Conservation (phyloP, 306 rosid species). For the Glycine soja region DNA sequence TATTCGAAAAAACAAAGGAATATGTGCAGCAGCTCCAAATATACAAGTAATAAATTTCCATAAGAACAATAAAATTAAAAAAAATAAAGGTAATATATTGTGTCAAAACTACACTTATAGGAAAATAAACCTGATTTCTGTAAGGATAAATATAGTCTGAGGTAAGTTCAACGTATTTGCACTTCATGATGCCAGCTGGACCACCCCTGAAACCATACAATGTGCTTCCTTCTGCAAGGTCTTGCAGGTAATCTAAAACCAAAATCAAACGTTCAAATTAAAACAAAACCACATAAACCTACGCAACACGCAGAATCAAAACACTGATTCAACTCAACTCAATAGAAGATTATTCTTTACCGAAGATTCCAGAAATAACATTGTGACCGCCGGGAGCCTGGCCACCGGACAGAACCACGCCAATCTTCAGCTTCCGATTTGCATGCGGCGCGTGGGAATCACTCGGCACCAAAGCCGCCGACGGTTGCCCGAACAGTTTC, state of each 20-base stretch:
- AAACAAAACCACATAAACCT: not conserved
- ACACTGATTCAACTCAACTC: not conserved
- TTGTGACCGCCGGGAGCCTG: slow-evolving; percentile 99
- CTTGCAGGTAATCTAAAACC: slow-evolving; percentile 87
- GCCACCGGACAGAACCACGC: slow-evolving; percentile 97
- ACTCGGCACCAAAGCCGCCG: slow-evolving; percentile 66
- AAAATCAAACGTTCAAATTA: slow-evolving; percentile 28
- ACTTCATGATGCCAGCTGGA: slow-evolving; percentile 98
- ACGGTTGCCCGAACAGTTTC: slow-evolving; percentile 82
- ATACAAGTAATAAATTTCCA: not conserved
- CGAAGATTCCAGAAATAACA: slow-evolving; percentile 93
- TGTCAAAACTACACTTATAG: not conserved
- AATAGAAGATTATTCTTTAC: slow-evolving; percentile 49
- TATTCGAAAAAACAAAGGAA: not conserved
- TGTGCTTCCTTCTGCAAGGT: slow-evolving; percentile 79
- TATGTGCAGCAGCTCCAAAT: slow-evolving; percentile 6
- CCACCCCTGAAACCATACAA: slow-evolving; percentile 95
- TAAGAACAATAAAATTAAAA: not conserved
- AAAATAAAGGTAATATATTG: not conserved
- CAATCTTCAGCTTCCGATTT: slow-evolving; percentile 73
- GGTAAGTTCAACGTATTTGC: slow-evolving; percentile 79
- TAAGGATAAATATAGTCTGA: slow-evolving; percentile 85
- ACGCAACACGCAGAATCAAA: too few species aligned
- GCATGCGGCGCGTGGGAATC: slow-evolving; percentile 48
- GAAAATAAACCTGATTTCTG: slow-evolving; percentile 82